Conservation (phyloP, 2,329 filamentous ascomycete species). For the Whalleya microplaca region DNA sequence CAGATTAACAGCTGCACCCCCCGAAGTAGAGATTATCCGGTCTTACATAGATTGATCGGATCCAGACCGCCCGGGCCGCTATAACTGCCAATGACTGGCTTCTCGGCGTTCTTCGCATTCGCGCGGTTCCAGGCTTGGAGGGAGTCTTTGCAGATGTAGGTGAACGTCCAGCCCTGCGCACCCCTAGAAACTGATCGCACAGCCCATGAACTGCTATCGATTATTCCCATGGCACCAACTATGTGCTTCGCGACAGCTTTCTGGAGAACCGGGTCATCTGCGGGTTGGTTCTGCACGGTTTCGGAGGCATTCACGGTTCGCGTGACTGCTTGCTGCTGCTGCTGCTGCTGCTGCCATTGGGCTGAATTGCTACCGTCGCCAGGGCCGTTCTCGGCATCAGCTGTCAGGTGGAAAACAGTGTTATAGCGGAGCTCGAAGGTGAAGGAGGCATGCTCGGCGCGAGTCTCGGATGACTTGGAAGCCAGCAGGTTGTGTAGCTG, state of each 20-base stretch:
- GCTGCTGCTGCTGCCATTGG: too few species aligned
- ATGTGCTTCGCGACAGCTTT: constrained; percentile 54
- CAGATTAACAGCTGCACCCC: constrained; percentile 14
- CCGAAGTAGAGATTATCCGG: background rate
- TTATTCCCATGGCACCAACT: constrained; percentile 44
- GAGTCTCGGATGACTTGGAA: constrained; percentile 49
- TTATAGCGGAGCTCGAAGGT: constrained; percentile 52
- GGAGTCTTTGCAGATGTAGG: constrained; percentile 58
- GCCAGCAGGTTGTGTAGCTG: constrained; percentile 48
- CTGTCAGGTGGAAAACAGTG: constrained; percentile 47
- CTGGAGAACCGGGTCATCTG: constrained; percentile 53
- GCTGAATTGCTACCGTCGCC: constrained; percentile 33
- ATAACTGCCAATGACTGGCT: constrained; percentile 51
- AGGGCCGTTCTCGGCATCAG: constrained; percentile 42
- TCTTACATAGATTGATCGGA: constrained; percentile 48
- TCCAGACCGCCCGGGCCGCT: constrained; percentile 52
- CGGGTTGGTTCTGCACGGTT: constrained; percentile 52
- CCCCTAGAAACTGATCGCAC: constrained; percentile 48
- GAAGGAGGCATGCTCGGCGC: constrained; percentile 53
- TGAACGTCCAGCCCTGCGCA: constrained; percentile 56
- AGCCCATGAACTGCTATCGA: constrained; percentile 55
- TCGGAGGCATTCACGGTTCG: constrained; percentile 50
- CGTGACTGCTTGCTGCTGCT: constrained; percentile 33
- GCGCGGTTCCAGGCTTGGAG: constrained; percentile 54
- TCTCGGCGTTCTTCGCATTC: constrained; percentile 45